Percentiles rank a stretch among this genome's conserved stretches.
Evolutionary conservation across 179 eudicot species (phyloP).

Genomic region (Dionaea muscipula): DNA sequence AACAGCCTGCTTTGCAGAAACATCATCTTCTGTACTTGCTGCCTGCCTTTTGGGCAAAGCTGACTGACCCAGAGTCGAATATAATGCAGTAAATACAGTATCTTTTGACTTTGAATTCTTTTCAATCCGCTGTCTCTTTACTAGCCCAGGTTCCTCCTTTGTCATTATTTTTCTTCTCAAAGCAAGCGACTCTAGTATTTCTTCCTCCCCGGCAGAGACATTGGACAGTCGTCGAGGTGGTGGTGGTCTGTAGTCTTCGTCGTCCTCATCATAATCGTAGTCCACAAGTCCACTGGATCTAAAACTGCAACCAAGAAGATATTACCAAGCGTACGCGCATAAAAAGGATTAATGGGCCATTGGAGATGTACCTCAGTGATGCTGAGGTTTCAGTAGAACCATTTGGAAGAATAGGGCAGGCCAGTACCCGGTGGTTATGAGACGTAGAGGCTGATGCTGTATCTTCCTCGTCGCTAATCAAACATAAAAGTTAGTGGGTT

Average conservation of each 20-base stretch:
- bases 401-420: constrained; percentile 39
- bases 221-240: constrained; percentile 59
- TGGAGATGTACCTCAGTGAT: constrained; percentile 31
- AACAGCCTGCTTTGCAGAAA: constrained; percentile 27
- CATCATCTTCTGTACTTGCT: constrained; percentile 16
- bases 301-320: constrained; percentile 23
- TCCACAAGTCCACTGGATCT: constrained; percentile 79
- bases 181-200: constrained; percentile 31
- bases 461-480: constrained; percentile 85
- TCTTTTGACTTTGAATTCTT: constrained; percentile 44
- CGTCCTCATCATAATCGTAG: constrained; percentile 89
- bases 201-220: constrained; percentile 50
- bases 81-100: constrained; percentile 62
- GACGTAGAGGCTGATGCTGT: constrained; percentile 60
- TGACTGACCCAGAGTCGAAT: constrained; percentile 56
- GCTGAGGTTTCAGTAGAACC: constrained; percentile 40
- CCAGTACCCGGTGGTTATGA: constrained; percentile 23
- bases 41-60: constrained; percentile 52
- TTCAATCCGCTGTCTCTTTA: constrained; percentile 43
- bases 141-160: constrained; percentile 47
- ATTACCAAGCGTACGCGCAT: neutral
- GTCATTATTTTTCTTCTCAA: constrained; percentile 47
- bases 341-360: neutral
- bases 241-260: constrained; percentile 85
- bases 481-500: constrained; percentile 4